Conservation (phyloP, 148 eudicot genomes). For the Diospyros lotus region DNA sequence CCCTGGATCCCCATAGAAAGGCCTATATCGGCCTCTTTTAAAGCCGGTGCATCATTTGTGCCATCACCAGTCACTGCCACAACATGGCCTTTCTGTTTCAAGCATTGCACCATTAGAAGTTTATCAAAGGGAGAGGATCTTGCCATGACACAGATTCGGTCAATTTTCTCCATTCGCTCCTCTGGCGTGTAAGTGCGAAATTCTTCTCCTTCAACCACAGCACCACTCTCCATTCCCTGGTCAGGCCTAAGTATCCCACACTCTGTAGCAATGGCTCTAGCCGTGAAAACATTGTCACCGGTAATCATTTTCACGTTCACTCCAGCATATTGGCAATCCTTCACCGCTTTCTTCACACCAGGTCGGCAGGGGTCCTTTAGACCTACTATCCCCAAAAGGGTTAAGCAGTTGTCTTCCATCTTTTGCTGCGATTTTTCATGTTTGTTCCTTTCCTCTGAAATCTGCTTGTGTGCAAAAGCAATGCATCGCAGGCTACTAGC, state of each 20-base stretch:
- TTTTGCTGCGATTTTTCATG: not conserved
- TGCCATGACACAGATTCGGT: slow-evolving; percentile 18
- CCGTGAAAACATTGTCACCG: slow-evolving; percentile 14
- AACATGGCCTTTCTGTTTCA: slow-evolving; percentile 15
- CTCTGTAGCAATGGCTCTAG: slow-evolving; percentile 18
- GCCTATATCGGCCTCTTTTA: slow-evolving; percentile 20
- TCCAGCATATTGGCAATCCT: slow-evolving; percentile 10
- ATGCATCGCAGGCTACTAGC: slow-evolving; percentile 23
- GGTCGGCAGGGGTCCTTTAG: slow-evolving; percentile 13
- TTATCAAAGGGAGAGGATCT: slow-evolving; percentile 17
- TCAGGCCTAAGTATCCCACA: slow-evolving; percentile 24
- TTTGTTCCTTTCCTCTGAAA: not conserved
- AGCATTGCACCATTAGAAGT: slow-evolving; percentile 19
- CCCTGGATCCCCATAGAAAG: slow-evolving; percentile 24
- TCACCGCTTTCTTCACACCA: slow-evolving; percentile 5
- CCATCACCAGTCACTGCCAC: slow-evolving; percentile 21
- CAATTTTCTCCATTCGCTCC: slow-evolving; percentile 13
- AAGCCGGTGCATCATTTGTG: slow-evolving; percentile 20
- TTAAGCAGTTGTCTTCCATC: slow-evolving; percentile 10
- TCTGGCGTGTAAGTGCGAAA: slow-evolving; percentile 15
- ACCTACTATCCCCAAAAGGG: slow-evolving; percentile 20
- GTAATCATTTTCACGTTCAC: slow-evolving; percentile 20
- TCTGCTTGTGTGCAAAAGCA: slow-evolving; percentile 17
- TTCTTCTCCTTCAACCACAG: slow-evolving; percentile 14
- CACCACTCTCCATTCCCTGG: not conserved